These are phyloP conservation scores for Kwoniella dejecticola DNA, from an alignment of 768 basidiomycete species.

Conservation along the genomic window DNA sequence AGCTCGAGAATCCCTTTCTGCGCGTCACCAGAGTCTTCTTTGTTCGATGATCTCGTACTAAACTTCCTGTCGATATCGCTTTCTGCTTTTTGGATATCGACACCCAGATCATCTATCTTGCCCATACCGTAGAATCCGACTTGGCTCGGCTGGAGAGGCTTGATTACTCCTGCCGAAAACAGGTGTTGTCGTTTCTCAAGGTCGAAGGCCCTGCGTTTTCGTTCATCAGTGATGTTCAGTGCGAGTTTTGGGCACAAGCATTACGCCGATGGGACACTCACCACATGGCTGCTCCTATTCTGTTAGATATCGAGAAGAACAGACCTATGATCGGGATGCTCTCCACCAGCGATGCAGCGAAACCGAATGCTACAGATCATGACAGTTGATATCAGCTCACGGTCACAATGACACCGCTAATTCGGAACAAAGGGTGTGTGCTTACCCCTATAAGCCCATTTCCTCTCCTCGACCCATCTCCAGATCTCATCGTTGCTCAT, in stretches of 20 bases:
- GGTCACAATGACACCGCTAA: background rate
- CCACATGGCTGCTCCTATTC: slow-evolving; percentile 92
- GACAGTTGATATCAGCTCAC: background rate
- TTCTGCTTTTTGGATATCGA: slow-evolving; percentile 45
- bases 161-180: slow-evolving; percentile 54
- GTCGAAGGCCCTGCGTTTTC: slow-evolving; percentile 49
- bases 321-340: slow-evolving; percentile 78
- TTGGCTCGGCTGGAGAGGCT: slow-evolving; percentile 49
- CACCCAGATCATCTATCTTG: slow-evolving; percentile 26
- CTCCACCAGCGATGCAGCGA: slow-evolving; percentile 78
- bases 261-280: no score
- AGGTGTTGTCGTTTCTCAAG: slow-evolving; percentile 59
- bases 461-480: slow-evolving; percentile 82
- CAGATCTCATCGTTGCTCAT: slow-evolving; percentile 73
- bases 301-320: slow-evolving; percentile 79
- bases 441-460: slow-evolving; percentile 80
- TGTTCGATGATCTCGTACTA: slow-evolving; percentile 11
- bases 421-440: background rate
- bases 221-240: background rate
- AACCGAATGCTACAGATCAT: slow-evolving; percentile 85
- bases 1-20: slow-evolving; percentile 14
- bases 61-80: slow-evolving; percentile 41
- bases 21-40: background rate
- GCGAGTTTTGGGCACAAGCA: no score
- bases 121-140: slow-evolving; percentile 48